These are phyloP conservation scores for Porpolomopsis calyptriformis DNA, from an alignment of 768 basidiomycete genomes.

Conservation along the genomic window DNA sequence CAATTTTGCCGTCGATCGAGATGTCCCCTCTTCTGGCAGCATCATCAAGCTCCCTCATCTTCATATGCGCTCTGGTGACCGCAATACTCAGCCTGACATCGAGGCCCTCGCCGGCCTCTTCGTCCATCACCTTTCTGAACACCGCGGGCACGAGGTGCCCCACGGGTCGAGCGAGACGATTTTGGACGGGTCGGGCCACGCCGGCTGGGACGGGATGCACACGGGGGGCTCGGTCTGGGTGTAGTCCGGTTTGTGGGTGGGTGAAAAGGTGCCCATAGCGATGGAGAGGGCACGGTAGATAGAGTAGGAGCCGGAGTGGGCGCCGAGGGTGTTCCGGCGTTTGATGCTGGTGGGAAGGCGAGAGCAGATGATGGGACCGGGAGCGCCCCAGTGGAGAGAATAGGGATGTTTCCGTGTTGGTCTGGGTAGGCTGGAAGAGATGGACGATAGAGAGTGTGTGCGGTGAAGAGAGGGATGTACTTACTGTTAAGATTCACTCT, in stretches of 20 bases:
- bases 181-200: slow-evolving; percentile 68
- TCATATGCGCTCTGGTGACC: slow-evolving; percentile 87
- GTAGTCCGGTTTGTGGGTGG: slow-evolving; percentile 76
- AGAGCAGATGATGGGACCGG: slow-evolving; percentile 81
- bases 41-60: slow-evolving; percentile 88
- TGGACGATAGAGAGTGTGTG: no score
- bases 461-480: no score
- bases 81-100: slow-evolving; percentile 91
- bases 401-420: slow-evolving; percentile 82
- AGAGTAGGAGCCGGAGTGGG: slow-evolving; percentile 87
- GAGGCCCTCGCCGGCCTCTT: slow-evolving; percentile 54
- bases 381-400: slow-evolving; percentile 73
- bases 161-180: slow-evolving; percentile 93
- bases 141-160: slow-evolving; percentile 80
- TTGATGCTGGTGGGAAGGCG: slow-evolving; percentile 79
- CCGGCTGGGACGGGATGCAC: slow-evolving; percentile 58
- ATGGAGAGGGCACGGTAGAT: slow-evolving; percentile 91
- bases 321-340: slow-evolving; percentile 86
- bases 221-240: slow-evolving; percentile 78
- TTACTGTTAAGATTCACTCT: slow-evolving; percentile 77
- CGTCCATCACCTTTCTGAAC: slow-evolving; percentile 47
- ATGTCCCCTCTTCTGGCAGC: slow-evolving; percentile 63
- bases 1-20: slow-evolving; percentile 70
- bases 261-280: slow-evolving; percentile 75
- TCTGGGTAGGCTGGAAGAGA: no score